These are phyloP conservation scores for Pleurozium schreberi DNA, from an alignment of 225 moss, liverwort and hornwort species.

Conservation along the genomic window DNA sequence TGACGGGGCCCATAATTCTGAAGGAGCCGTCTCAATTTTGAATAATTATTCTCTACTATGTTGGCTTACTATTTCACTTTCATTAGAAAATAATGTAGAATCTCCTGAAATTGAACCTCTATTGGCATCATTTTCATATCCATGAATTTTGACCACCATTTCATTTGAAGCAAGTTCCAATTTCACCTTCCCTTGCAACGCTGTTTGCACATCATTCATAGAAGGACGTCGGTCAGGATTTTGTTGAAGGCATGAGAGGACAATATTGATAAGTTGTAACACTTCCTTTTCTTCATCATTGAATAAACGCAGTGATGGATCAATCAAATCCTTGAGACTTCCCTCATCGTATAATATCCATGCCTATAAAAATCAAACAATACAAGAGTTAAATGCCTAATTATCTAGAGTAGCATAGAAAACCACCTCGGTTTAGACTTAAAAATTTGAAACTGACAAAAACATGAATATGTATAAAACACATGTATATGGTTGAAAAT, in stretches of 20 bases:
- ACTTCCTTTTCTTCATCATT: not conserved
- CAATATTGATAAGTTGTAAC: not conserved
- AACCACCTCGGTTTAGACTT: not conserved
- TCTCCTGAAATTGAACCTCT: not conserved
- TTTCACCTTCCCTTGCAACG: not conserved
- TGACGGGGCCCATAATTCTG: too few relatives aligned
- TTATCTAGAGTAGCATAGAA: not conserved
- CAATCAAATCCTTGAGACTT: not conserved
- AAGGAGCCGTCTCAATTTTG: too few relatives aligned
- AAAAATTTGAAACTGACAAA: not conserved
- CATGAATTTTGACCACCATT: not conserved
- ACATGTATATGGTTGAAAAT: not conserved
- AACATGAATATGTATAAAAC: not conserved
- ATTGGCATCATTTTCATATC: not conserved
- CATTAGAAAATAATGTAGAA: not conserved
- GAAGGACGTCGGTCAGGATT: not conserved
- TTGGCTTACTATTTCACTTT: not conserved
- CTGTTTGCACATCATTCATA: not conserved
- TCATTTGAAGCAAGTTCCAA: not conserved
- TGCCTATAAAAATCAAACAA: not conserved
- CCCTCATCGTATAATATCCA: not conserved
- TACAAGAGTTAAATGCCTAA: rapidly evolving
- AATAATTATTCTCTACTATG: not conserved
- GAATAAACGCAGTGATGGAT: not conserved
- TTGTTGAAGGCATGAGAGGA: not conserved